Evolutionary conservation across 306 rosid species (phyloP).

Genomic region (Arachis hypogaea): DNA sequence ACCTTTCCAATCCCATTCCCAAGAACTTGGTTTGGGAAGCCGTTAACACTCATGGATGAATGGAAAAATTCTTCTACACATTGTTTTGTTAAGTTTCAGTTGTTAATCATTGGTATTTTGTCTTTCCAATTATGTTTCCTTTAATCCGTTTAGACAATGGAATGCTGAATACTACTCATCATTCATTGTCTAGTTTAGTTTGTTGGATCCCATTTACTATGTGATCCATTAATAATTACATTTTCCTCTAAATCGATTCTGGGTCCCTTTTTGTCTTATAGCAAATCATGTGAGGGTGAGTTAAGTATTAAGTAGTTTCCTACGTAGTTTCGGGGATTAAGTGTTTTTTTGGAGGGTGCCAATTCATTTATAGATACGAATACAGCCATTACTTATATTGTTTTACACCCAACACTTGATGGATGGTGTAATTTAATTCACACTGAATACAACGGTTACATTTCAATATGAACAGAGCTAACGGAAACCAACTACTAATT

Average conservation of each 20-base stretch:
- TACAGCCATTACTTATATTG: too few species aligned
- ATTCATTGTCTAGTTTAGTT: conserved; percentile 10
- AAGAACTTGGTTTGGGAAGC: conserved; percentile 71
- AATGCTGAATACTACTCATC: neutral
- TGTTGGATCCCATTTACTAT: neutral
- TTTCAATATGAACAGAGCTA: too few species aligned
- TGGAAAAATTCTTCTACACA: conserved; percentile 24
- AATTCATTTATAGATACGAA: too few species aligned
- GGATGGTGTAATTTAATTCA: too few species aligned
- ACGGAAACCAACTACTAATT: too few species aligned
- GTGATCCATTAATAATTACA: too few species aligned
- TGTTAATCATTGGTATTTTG: neutral
- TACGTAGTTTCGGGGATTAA: too few species aligned
- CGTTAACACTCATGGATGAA: conserved; percentile 55
- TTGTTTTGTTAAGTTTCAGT: conserved; percentile 43
- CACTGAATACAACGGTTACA: too few species aligned
- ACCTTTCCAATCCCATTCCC: conserved; percentile 49
- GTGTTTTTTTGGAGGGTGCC: too few species aligned
- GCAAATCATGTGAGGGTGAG: neutral
- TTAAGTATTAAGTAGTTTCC: neutral
- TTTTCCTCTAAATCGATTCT: too few species aligned
- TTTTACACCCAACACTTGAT: too few species aligned
- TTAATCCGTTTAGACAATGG: neutral
- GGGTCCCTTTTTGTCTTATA: neutral
- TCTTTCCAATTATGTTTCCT: too few species aligned